Conservation (phyloP, 345 rosid genomes). For the Gossypium arboreum region DNA sequence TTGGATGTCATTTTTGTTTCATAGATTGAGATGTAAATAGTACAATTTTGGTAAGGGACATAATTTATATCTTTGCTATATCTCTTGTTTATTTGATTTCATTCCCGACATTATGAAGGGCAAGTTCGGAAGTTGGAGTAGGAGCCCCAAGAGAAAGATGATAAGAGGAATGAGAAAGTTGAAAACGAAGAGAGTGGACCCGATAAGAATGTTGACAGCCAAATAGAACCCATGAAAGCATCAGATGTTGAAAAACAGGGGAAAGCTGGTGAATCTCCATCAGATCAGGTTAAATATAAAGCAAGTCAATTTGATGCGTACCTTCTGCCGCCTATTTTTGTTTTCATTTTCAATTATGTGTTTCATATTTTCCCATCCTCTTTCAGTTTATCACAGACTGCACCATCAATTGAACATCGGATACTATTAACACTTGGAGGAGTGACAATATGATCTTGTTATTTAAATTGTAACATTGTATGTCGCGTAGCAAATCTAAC, state of each 20-base stretch:
- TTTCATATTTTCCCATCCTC: not conserved
- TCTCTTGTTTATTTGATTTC: not conserved
- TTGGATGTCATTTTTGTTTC: not conserved
- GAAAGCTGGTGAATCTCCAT: constrained; percentile 31
- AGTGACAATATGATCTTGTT: not conserved
- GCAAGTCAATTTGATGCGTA: not conserved
- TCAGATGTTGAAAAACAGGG: constrained; percentile 24
- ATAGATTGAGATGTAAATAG: not conserved
- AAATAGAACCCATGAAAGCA: constrained; percentile 1
- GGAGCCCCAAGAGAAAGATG: constrained; percentile 44
- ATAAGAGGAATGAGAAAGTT: constrained; percentile 30
- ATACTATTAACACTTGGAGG: not conserved
- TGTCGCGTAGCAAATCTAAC: not conserved
- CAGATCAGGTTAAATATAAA: constrained; percentile 36
- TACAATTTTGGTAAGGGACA: not conserved
- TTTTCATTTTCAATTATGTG: not conserved
- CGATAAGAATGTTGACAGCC: constrained; percentile 17
- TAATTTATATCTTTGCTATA: not conserved
- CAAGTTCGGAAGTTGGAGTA: constrained; percentile 60
- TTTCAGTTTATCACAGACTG: too few species aligned
- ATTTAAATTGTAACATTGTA: not conserved
- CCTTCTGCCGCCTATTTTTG: not conserved
- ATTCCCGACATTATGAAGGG: constrained; percentile 34
- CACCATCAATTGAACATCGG: not conserved
- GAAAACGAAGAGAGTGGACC: constrained; percentile 24